A percentile compares a stretch with the other conserved stretches of the same genome.
phyloP scores from a whole-genome alignment of 768 basidiomycete genomes.

The Lactifluus subvellereus region DNA sequence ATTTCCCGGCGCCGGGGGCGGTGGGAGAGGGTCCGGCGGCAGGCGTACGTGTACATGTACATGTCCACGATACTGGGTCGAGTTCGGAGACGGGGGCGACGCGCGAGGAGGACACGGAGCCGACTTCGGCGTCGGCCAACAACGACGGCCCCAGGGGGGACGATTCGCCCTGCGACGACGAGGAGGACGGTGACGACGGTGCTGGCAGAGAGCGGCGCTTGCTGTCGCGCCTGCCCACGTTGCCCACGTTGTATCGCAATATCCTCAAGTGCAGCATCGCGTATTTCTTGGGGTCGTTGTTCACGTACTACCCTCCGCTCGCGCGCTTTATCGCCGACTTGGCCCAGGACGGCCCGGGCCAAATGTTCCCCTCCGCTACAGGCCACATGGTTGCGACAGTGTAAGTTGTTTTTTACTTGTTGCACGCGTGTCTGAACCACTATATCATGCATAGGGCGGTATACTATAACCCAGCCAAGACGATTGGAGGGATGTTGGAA shows the following conservation, averaged over 20 bases:
- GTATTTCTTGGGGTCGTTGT: conserved; percentile 84
- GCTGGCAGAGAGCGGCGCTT: conserved; percentile 1
- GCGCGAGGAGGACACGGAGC: neutral
- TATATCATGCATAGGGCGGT: conserved; percentile 47
- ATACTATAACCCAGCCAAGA: conserved; percentile 93
- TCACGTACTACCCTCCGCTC: conserved; percentile 81
- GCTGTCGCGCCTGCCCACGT: conserved; percentile 30
- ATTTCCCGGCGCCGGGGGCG: neutral
- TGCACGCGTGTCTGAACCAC: neutral
- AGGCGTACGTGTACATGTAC: too few species aligned
- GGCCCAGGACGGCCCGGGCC: conserved; percentile 44
- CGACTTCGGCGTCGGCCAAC: neutral
- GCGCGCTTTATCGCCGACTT: conserved; percentile 63
- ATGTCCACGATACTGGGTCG: neutral
- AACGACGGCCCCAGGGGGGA: neutral
- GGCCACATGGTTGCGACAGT: conserved; percentile 93
- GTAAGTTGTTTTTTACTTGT: conserved; percentile 39
- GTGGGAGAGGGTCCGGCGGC: neutral
- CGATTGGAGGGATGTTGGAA: conserved; percentile 88
- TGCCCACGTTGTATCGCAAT: conserved; percentile 56
- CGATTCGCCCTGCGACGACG: neutral
- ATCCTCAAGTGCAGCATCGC: conserved; percentile 89
- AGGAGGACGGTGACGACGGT: neutral
- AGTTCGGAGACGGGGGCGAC: conserved; percentile 1
- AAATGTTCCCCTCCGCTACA: conserved; percentile 57